Evolutionary conservation across 768 basidiomycete species (phyloP).

Genomic region (Hebeloma cylindrosporum): DNA sequence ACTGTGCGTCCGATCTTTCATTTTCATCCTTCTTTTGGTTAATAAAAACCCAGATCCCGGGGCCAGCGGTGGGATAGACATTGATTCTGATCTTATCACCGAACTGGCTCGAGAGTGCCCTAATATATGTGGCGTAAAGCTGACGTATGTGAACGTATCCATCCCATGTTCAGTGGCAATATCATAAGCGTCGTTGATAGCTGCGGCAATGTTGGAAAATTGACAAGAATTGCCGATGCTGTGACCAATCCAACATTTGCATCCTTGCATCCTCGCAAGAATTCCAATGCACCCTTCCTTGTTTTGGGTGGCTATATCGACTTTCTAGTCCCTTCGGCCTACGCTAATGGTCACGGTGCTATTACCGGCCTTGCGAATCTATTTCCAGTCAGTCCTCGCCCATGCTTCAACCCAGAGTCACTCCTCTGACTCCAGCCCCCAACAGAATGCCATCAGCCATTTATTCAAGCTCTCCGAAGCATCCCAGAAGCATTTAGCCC

Average conservation of each 20-base stretch:
- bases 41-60: constrained; percentile 62
- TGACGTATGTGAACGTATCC: constrained; percentile 59
- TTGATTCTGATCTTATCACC: constrained; percentile 85
- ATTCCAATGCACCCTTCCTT: constrained; percentile 67
- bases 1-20: constrained; percentile 54
- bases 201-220: constrained; percentile 90
- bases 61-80: constrained; percentile 85
- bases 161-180: background rate
- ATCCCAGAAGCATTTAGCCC: constrained; percentile 51
- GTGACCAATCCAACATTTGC: constrained; percentile 59
- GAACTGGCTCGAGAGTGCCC: constrained; percentile 75
- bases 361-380: constrained; percentile 90
- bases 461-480: constrained; percentile 63
- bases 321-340: constrained; percentile 72
- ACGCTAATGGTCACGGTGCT: constrained; percentile 79
- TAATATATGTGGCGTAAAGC: constrained; percentile 84
- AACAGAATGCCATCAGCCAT: constrained; percentile 55
- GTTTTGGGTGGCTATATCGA: constrained; percentile 87
- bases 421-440: background rate
- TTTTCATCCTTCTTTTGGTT: constrained; percentile 11
- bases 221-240: constrained; percentile 76
- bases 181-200: constrained; percentile 35
- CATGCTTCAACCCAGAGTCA: constrained; percentile 7
- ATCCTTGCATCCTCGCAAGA: constrained; percentile 64
- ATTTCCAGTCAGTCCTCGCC: constrained; percentile 57